A percentile compares a stretch with the other conserved stretches of the same genome.
These are phyloP conservation scores for Nicotiana rustica DNA, from an alignment of 305 asterid species.

Conservation along the genomic window DNA sequence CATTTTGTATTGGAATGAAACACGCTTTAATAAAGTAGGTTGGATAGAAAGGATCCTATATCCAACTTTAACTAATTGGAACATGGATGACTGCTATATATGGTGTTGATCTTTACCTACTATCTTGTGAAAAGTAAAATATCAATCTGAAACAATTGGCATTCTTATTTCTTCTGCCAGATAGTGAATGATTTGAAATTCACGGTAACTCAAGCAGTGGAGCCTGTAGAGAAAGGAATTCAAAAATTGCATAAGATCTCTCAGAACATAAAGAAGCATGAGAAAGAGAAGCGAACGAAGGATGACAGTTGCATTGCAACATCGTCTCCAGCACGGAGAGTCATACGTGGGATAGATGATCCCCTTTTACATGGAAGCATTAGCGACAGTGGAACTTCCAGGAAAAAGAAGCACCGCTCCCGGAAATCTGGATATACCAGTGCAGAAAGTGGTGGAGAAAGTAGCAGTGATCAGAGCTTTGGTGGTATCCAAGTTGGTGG, in stretches of 20 bases:
- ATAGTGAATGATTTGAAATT: constrained; percentile 93
- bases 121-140: not conserved
- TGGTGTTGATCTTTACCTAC: constrained; percentile 6
- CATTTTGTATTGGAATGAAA: not conserved
- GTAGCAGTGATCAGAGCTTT: constrained; percentile 66
- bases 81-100: not conserved
- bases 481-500: constrained; percentile 82
- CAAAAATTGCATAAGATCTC: constrained; percentile 80
- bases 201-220: constrained; percentile 94
- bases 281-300: constrained; percentile 69
- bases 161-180: constrained; percentile 51
- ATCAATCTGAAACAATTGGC: constrained; percentile 15
- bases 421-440: constrained; percentile 83
- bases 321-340: constrained; percentile 61
- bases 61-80: not conserved
- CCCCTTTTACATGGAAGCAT: constrained; percentile 90
- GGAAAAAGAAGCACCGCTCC: constrained; percentile 71
- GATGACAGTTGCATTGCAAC: constrained; percentile 83
- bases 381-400: constrained; percentile 71
- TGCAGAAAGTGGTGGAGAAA: constrained; percentile 94
- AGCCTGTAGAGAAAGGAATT: constrained; percentile 94
- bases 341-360: constrained; percentile 91
- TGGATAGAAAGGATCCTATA: not conserved
- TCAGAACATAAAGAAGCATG: constrained; percentile 83
- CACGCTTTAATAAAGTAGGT: not conserved